Base-by-base conservation (phyloP, 192 early-diverging fungal genomes). In the Dispira simplex region DNA sequence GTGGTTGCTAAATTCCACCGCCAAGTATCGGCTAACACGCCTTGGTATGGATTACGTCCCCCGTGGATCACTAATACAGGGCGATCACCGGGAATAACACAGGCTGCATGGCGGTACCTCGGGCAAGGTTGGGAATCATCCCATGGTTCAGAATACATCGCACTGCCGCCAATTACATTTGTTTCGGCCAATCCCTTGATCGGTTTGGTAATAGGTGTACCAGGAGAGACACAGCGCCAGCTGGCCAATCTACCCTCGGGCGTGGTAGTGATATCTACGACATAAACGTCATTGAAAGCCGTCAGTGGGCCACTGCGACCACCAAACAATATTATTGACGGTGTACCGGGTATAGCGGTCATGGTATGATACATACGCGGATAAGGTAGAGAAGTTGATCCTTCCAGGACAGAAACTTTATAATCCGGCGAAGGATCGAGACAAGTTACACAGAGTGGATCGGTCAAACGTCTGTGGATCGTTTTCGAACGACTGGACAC, bases 61-160 rank as follows among this genome's bases (percentile, higher is more conserved):
- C 56, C 56, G 32, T 32, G 32, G 18, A 58, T 39, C 56, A 58
- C 27, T 9, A 58, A 13, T n/a, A 18, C 18, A 0, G 25, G 10
- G 43, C 11, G 25, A 11, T 10, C 27, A 8, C 16, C 56, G 28
- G 8, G 26, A 27, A 32, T 32, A 10, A 58, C 27, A 16, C 56
- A 58, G 18, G 56, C 26, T 8, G 56, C 32, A 28, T 58, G 56
- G 4, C 56, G 56, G 26, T 58, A 58, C 27, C 56, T 26, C 27
- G 56, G 21, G 21, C n/a, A 10, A 28, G 21, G 27, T 26, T n/a
- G 11, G 51, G 51, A n/a, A 1, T 20, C 18, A 10, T 10, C 18
- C 27, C 26, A 8, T 6, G 8, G 21, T 12, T 11, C 6, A 58
- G 12, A 9, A 26, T 26, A 6, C 12, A 8, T 39, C 18, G 27